Conservation (phyloP, 495 filamentous ascomycete species). For the Hyphodiscus hymeniophilus region DNA sequence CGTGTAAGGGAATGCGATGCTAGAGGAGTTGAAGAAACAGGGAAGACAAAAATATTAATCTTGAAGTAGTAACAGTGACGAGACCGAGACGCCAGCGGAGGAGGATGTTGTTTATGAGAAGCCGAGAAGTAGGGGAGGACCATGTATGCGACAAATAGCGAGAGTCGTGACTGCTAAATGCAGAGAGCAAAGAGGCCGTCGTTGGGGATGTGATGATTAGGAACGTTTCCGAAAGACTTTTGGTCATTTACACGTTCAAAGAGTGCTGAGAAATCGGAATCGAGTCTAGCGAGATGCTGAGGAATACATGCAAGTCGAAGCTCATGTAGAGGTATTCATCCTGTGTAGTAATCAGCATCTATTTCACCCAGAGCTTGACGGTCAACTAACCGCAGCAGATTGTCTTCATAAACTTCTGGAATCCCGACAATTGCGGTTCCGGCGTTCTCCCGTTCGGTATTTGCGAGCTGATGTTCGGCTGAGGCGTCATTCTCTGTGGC, state of each 20-base stretch:
- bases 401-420: slow-evolving; percentile 73
- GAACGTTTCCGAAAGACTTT: slow-evolving; percentile 8
- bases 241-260: slow-evolving; percentile 5
- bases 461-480: slow-evolving; percentile 46
- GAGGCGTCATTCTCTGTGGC: slow-evolving; percentile 54
- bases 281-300: background rate
- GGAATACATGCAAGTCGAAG: background rate
- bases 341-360: slow-evolving; percentile 7
- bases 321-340: slow-evolving; percentile 16
- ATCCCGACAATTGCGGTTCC: slow-evolving; percentile 43
- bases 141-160: slow-evolving; percentile 23
- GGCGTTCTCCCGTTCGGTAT: slow-evolving; percentile 33
- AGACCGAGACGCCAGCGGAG: slow-evolving; percentile 12
- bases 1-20: slow-evolving; percentile 22
- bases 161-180: slow-evolving; percentile 22
- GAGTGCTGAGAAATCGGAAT: background rate
- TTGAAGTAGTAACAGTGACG: slow-evolving; percentile 20
- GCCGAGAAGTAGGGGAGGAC: background rate
- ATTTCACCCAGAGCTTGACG: background rate
- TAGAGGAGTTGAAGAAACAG: slow-evolving; percentile 4
- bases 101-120: slow-evolving; percentile 6
- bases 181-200: slow-evolving; percentile 15
- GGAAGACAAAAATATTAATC: slow-evolving; percentile 23
- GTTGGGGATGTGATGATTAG: slow-evolving; percentile 9
- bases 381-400: slow-evolving; percentile 66